Evolutionary conservation across 2,329 filamentous ascomycete genomes (phyloP).

Genomic region (Fusarium sp.): DNA sequence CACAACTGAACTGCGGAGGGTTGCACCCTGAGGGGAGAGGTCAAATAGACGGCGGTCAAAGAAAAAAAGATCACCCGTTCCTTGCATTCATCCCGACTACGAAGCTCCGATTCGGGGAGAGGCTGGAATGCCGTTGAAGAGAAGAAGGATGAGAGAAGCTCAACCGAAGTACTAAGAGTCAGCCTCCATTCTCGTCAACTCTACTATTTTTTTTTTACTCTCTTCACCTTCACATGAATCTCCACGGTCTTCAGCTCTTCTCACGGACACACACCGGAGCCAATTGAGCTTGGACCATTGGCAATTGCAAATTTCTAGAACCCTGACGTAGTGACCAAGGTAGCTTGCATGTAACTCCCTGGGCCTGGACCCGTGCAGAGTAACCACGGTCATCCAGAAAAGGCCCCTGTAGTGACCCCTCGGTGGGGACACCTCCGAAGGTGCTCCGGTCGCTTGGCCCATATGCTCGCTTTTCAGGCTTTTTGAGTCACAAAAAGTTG

Average conservation of each 20-base stretch:
- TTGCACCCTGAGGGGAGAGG: conserved; percentile 14
- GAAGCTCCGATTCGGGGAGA: conserved; percentile 14
- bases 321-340: conserved; percentile 40
- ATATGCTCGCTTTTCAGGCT: conserved; percentile 13
- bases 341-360: conserved; percentile 27
- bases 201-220: background rate
- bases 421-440: conserved; percentile 48
- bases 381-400: background rate
- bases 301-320: conserved; percentile 43
- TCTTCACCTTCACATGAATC: background rate
- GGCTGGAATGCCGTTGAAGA: background rate
- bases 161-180: background rate
- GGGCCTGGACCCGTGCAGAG: conserved; percentile 22
- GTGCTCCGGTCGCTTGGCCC: conserved; percentile 40
- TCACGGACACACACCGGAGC: conserved; percentile 30
- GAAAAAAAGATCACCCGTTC: conserved; percentile 27
- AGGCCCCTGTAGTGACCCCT: conserved; percentile 32
- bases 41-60: conserved; percentile 8
- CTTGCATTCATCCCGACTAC: conserved; percentile 19
- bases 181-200: background rate
- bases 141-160: background rate
- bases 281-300: conserved; percentile 46
- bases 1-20: conserved; percentile 16
- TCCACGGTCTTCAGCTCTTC: conserved; percentile 3
- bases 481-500: conserved; percentile 38